Evolutionary conservation across 1,284 basidiomycete species (phyloP).

Genomic region (Leccinum pachyderme): DNA sequence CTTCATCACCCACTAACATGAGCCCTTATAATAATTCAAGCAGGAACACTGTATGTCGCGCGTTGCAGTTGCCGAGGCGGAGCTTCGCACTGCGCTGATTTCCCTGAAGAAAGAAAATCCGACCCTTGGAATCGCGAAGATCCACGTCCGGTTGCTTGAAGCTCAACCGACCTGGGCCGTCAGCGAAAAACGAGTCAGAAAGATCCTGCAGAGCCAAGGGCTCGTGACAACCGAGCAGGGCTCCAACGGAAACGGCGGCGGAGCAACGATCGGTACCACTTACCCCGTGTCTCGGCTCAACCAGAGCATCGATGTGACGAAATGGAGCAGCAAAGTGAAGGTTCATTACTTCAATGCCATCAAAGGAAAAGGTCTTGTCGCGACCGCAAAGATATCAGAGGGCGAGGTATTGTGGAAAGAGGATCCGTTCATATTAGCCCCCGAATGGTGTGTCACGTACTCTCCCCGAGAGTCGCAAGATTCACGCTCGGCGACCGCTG

Average conservation of each 20-base stretch:
- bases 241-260: neutral
- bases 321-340: constrained; percentile 63
- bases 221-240: constrained; percentile 39
- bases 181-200: constrained; percentile 78
- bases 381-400: constrained; percentile 59
- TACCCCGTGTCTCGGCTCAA: constrained; percentile 70
- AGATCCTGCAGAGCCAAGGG: constrained; percentile 61
- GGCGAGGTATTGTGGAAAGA: constrained; percentile 85
- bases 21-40: neutral
- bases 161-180: constrained; percentile 69
- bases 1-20: neutral
- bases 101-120: constrained; percentile 53
- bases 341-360: constrained; percentile 67
- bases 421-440: constrained; percentile 68
- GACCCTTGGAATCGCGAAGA: constrained; percentile 65
- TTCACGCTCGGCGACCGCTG: constrained; percentile 2
- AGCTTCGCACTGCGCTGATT: constrained; percentile 41
- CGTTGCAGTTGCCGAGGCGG: constrained; percentile 38
- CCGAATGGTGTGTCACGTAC: constrained; percentile 57
- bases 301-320: constrained; percentile 57
- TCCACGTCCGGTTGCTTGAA: constrained; percentile 61
- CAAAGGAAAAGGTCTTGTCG: constrained; percentile 85
- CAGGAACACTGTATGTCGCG: constrained; percentile 13
- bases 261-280: constrained; percentile 9
- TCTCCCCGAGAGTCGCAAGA: neutral